Conservation (phyloP, 2,329 filamentous ascomycete species). For the Grosmannia clavigera region DNA sequence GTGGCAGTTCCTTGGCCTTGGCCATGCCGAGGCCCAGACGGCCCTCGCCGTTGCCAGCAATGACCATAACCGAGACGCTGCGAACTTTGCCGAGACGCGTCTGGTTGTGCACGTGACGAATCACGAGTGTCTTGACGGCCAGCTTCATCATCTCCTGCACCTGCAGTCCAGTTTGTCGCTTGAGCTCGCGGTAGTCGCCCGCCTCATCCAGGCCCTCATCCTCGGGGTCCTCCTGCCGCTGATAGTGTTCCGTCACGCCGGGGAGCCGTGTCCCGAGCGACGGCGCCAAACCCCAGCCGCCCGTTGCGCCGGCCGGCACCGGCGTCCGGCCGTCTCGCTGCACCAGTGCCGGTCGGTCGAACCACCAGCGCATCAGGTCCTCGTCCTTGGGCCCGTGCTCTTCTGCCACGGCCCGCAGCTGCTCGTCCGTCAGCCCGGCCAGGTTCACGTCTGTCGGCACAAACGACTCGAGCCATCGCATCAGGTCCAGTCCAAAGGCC, state of each 20-base stretch:
- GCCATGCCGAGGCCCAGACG: constrained; percentile 81
- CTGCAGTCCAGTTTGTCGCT: constrained; percentile 41
- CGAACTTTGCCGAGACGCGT: constrained; percentile 90
- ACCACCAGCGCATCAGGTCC: constrained; percentile 20
- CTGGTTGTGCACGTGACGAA: constrained; percentile 73
- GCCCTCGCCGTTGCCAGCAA: constrained; percentile 80
- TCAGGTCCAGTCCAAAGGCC: constrained; percentile 49
- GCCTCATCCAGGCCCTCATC: constrained; percentile 38
- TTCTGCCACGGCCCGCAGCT: constrained; percentile 18
- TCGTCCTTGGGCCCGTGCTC: constrained; percentile 17
- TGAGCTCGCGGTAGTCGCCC: constrained; percentile 38
- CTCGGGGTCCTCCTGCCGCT: constrained; percentile 32
- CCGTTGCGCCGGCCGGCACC: constrained; percentile 11
- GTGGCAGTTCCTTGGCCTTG: constrained; percentile 63
- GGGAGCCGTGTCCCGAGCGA: constrained; percentile 39
- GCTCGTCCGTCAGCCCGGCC: constrained; percentile 13
- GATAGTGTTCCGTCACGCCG: constrained; percentile 40
- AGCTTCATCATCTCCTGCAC: constrained; percentile 41
- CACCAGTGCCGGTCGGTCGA: constrained; percentile 24
- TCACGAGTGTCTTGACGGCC: constrained; percentile 59
- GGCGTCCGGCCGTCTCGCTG: constrained; percentile 16
- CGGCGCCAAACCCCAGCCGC: constrained; percentile 33
- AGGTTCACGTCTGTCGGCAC: constrained; percentile 17
- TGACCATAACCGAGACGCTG: constrained; percentile 60
- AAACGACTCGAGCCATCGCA: constrained; percentile 28